These are phyloP conservation scores for Fusarium compactum DNA, from an alignment of 2,329 filamentous ascomycete species.

Conservation along the genomic window DNA sequence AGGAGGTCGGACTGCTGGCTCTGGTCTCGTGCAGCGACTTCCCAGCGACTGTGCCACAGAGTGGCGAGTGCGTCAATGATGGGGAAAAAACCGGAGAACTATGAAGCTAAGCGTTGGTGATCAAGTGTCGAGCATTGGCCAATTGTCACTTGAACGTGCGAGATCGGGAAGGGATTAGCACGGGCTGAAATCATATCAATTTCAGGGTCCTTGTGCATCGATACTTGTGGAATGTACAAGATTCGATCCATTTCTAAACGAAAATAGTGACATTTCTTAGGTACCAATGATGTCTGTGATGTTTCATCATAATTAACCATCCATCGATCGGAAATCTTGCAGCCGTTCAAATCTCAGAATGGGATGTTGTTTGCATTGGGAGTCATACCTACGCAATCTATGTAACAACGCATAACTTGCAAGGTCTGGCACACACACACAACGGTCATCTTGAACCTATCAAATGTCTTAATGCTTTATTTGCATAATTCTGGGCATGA, in stretches of 20 bases:
- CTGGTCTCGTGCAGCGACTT: conserved; percentile 32
- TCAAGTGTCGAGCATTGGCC: conserved; percentile 34
- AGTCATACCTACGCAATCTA: conserved; percentile 7
- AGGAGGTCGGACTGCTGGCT: conserved; percentile 27
- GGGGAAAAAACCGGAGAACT: conserved; percentile 43
- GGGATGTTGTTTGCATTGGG: conserved; percentile 28
- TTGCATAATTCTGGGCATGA: not conserved
- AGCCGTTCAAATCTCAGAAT: conserved; percentile 9
- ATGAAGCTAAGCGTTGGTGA: conserved; percentile 33
- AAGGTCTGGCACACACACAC: conserved; percentile 4
- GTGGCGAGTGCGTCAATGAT: conserved; percentile 45
- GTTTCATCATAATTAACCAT: not conserved
- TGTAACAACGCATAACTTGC: conserved; percentile 25
- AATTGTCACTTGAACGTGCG: conserved; percentile 9
- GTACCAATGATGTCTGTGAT: not conserved
- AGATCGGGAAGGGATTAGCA: conserved; percentile 42
- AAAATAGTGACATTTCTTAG: not conserved
- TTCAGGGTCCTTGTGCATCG: conserved; percentile 30
- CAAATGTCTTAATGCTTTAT: not conserved
- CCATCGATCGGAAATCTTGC: conserved; percentile 42
- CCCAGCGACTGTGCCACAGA: conserved; percentile 40
- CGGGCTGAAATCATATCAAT: conserved; percentile 16
- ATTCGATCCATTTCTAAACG: conserved; percentile 14
- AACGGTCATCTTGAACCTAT: not conserved
- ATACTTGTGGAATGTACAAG: conserved; percentile 33